phyloP scores from a whole-genome alignment of 1,284 basidiomycete genomes.

The Bjerkandera adusta region DNA sequence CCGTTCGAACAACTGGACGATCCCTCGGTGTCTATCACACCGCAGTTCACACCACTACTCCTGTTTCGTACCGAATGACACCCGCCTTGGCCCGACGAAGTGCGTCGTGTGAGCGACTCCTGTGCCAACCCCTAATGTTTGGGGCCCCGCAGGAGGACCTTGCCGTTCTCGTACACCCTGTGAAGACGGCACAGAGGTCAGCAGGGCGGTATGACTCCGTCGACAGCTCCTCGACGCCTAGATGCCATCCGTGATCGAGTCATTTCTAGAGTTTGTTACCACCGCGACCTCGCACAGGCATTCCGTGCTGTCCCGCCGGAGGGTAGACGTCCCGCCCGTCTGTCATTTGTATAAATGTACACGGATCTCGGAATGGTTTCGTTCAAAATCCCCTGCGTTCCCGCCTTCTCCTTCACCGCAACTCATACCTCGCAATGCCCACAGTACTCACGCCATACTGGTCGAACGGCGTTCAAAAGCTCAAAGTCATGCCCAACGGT shows the following conservation, averaged over 20 bases:
- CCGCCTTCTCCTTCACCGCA: background rate
- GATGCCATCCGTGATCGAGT: slow-evolving; percentile 1
- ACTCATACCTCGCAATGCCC: slow-evolving; percentile 57
- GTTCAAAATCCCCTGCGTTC: background rate
- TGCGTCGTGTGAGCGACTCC: slow-evolving; percentile 3
- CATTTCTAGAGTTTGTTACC: background rate
- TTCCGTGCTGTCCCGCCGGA: background rate
- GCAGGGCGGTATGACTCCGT: background rate
- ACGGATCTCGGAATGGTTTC: no score
- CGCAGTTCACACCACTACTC: no score
- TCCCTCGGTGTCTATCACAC: background rate
- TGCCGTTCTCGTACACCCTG: background rate
- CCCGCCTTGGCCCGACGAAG: background rate
- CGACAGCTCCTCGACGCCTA: background rate
- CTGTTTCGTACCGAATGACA: no score
- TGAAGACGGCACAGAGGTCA: background rate
- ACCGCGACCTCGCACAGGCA: background rate
- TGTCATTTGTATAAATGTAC: no score
- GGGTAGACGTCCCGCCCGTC: no score
- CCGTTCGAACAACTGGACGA: background rate
- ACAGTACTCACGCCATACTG: slow-evolving; percentile 68
- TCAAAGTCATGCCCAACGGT: slow-evolving; percentile 60
- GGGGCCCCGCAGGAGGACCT: background rate
- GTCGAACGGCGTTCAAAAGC: slow-evolving; percentile 64
- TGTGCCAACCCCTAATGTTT: background rate